These are phyloP conservation scores for Rhizophora mangle DNA, from an alignment of 345 rosid species.

Conservation along the genomic window DNA sequence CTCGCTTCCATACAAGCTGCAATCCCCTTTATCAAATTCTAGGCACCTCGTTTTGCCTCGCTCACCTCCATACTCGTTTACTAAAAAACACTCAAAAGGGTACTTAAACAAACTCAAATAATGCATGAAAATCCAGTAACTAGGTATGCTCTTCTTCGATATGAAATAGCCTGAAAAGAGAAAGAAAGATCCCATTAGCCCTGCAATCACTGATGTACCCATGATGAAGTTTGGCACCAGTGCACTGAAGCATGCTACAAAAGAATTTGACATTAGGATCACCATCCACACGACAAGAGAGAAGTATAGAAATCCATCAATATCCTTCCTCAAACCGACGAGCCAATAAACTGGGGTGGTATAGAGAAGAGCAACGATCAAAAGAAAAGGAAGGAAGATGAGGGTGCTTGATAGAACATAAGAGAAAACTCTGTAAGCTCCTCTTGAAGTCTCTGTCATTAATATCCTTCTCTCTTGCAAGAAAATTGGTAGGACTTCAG, in stretches of 20 bases:
- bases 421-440: slow-evolving; percentile 69
- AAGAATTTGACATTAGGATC: slow-evolving; percentile 74
- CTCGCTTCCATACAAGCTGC: slow-evolving; percentile 40
- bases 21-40: slow-evolving; percentile 30
- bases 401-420: slow-evolving; percentile 68
- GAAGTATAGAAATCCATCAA: slow-evolving; percentile 68
- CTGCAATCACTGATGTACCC: slow-evolving; percentile 88
- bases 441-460: slow-evolving; percentile 74
- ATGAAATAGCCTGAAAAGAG: slow-evolving; percentile 88
- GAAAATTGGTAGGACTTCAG: slow-evolving; percentile 88
- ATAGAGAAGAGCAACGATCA: slow-evolving; percentile 64
- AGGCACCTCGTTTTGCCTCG: slow-evolving; percentile 43
- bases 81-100: slow-evolving; percentile 75
- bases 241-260: slow-evolving; percentile 87
- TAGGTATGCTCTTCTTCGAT: slow-evolving; percentile 57
- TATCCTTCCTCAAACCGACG: slow-evolving; percentile 57
- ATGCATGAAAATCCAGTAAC: slow-evolving; percentile 86
- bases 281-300: slow-evolving; percentile 74
- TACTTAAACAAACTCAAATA: slow-evolving; percentile 77
- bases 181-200: slow-evolving; percentile 91
- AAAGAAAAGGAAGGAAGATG: slow-evolving; percentile 66
- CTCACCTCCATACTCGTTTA: slow-evolving; percentile 72
- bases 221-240: slow-evolving; percentile 89
- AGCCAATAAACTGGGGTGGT: slow-evolving; percentile 84
- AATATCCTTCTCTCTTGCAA: slow-evolving; percentile 77